These are phyloP conservation scores for Dothideomycetes sp. DNA, from an alignment of 2,329 filamentous ascomycete species.

Conservation along the genomic window DNA sequence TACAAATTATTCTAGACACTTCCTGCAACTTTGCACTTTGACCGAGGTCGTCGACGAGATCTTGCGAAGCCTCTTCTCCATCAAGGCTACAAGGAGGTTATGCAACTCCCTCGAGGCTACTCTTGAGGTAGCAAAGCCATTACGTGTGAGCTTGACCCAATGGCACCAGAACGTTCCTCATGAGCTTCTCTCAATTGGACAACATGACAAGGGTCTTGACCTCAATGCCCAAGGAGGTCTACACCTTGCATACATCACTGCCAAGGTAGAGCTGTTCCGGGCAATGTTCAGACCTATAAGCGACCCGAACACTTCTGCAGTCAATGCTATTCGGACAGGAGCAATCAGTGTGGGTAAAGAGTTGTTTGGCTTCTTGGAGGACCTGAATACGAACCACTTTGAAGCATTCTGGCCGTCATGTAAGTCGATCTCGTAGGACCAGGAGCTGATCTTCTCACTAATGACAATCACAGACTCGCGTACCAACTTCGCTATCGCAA, in stretches of 20 bases:
- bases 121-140: slow-evolving; percentile 40
- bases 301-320: slow-evolving; percentile 22
- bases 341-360: slow-evolving; percentile 25
- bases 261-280: slow-evolving; percentile 44
- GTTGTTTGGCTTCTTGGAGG: slow-evolving; percentile 24
- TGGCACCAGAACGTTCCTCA: slow-evolving; percentile 38
- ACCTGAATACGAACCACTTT: slow-evolving; percentile 22
- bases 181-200: slow-evolving; percentile 8
- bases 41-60: slow-evolving; percentile 45
- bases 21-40: slow-evolving; percentile 43
- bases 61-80: slow-evolving; percentile 31
- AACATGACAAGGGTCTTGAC: slow-evolving; percentile 26
- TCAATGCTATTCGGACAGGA: slow-evolving; percentile 25
- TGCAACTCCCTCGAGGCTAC: slow-evolving; percentile 37
- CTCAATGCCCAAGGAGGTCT: slow-evolving; percentile 39
- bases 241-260: slow-evolving; percentile 43
- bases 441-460: background rate
- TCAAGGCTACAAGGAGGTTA: slow-evolving; percentile 29
- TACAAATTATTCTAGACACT: slow-evolving; percentile 28
- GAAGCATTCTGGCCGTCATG: slow-evolving; percentile 29
- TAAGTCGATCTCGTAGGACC: slow-evolving; percentile 16
- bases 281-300: slow-evolving; percentile 37
- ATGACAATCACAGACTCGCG: slow-evolving; percentile 21
- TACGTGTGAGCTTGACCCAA: slow-evolving; percentile 39
- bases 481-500: slow-evolving; percentile 28